These are phyloP conservation scores for Sporothrix pseudoabietina DNA, from an alignment of 2,329 filamentous ascomycete species.

Conservation along the genomic window DNA sequence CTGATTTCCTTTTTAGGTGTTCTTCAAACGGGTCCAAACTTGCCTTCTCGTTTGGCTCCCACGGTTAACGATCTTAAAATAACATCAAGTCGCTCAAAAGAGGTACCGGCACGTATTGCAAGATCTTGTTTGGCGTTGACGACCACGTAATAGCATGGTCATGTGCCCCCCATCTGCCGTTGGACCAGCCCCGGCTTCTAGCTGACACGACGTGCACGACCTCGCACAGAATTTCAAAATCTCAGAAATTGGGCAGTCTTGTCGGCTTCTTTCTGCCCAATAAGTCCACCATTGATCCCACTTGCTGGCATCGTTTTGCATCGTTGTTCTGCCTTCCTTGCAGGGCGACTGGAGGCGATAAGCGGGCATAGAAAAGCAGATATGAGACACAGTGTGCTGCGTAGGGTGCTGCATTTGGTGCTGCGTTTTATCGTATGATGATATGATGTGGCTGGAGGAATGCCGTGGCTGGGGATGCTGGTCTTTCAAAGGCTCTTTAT, in stretches of 20 bases:
- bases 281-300: not conserved
- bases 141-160: not conserved
- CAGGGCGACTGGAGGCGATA: not conserved
- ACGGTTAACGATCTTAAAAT: not conserved
- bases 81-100: not conserved
- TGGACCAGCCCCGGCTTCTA: conserved; percentile 1
- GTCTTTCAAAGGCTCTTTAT: not conserved
- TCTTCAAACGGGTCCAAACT: not conserved
- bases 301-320: not conserved
- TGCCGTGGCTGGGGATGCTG: conserved; percentile 9
- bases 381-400: not conserved
- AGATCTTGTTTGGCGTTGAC: not conserved
- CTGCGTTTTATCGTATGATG: not conserved
- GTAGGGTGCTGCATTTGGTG: not conserved
- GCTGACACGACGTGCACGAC: conserved; percentile 2
- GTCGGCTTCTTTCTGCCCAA: not conserved
- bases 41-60: not conserved
- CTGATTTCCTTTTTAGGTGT: not conserved
- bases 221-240: not conserved
- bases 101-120: not conserved
- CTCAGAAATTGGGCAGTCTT: not conserved
- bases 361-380: not conserved
- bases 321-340: not conserved
- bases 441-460: not conserved
- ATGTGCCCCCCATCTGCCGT: not conserved